phyloP scores from a whole-genome alignment of 257 asterid genomes.

The Mentha longifolia region DNA sequence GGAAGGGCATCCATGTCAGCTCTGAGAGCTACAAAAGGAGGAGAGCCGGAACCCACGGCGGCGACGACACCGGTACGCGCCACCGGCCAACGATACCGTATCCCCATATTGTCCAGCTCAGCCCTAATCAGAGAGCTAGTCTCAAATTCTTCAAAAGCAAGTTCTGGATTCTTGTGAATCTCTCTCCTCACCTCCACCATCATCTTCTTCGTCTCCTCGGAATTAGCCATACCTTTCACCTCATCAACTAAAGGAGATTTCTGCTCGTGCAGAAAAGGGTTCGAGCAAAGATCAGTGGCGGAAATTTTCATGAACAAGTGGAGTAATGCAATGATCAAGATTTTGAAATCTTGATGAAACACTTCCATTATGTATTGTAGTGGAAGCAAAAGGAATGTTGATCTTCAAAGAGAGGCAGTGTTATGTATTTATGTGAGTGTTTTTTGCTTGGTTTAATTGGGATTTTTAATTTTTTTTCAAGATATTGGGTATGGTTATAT shows the following conservation, averaged over 20 bases:
- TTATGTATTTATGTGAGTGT: too few species aligned
- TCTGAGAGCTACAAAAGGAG: constrained; percentile 66
- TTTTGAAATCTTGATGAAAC: neutral
- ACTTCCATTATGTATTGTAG: constrained; percentile 2
- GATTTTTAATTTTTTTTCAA: neutral
- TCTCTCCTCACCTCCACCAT: constrained; percentile 48
- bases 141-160: constrained; percentile 51
- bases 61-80: constrained; percentile 60
- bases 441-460: neutral
- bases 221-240: constrained; percentile 39
- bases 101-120: constrained; percentile 55
- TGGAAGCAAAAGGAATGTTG: neutral
- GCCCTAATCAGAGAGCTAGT: constrained; percentile 49
- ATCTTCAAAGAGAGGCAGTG: too few species aligned
- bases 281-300: neutral
- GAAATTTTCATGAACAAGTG: neutral
- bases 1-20: constrained; percentile 73
- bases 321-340: neutral
- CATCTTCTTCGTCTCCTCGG: constrained; percentile 41
- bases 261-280: constrained; percentile 25
- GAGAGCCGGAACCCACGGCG: constrained; percentile 50
- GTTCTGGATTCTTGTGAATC: constrained; percentile 59
- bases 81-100: constrained; percentile 55
- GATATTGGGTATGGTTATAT: neutral
- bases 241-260: constrained; percentile 33